Evolutionary conservation across 257 asterid genomes (phyloP), one percentile per base, ranked within the genome.

Genomic region (Scutellaria barbata): DNA sequence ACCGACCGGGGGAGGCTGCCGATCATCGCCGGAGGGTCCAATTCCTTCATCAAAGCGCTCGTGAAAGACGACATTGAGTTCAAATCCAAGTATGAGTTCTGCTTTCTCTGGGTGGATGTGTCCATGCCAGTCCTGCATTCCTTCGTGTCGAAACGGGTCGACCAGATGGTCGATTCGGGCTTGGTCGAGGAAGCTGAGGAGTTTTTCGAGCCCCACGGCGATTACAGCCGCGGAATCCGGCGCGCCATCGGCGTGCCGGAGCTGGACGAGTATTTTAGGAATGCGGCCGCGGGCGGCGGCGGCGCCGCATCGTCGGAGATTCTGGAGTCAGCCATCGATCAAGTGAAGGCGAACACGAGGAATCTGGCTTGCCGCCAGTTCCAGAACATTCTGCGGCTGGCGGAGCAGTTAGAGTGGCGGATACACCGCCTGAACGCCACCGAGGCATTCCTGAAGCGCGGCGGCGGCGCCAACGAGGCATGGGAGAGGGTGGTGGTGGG

Each of bases 11-110:
- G 90, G 0, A 72, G 74, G 50, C 75, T 89, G 0, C 95, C 98
- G 0, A 87, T 93, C 55, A 86, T 93, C 30, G 96, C 95, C 14
- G 98, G 97, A 0, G 97, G 97, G 4, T 90, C 97, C 0, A 89
- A 88, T 71, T 93, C 97, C 0, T 89, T 62, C 59, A 77, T 90
- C 12, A 87, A 83, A 14, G 89, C 96, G 0, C 81, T 93, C 0
- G 89, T 87, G 10, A 66, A 62, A 39, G 90, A 90, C 2, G 73
- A 83, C 60, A 1, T 39, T 5, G 81, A 74, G 2, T 92, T 88
- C 48, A 79, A 77, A 1, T 66, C 87, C 0, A 89, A 72, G 57
- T 89, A 87, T 3, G 93, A 90, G 4, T 86, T 81, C 43, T 89
- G 92, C 1, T 83, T 89, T 17, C 83, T 93, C 0, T 89, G 98